Base-by-base conservation (phyloP, 805 yeast genomes). In the Blastobotrys attinorum region DNA sequence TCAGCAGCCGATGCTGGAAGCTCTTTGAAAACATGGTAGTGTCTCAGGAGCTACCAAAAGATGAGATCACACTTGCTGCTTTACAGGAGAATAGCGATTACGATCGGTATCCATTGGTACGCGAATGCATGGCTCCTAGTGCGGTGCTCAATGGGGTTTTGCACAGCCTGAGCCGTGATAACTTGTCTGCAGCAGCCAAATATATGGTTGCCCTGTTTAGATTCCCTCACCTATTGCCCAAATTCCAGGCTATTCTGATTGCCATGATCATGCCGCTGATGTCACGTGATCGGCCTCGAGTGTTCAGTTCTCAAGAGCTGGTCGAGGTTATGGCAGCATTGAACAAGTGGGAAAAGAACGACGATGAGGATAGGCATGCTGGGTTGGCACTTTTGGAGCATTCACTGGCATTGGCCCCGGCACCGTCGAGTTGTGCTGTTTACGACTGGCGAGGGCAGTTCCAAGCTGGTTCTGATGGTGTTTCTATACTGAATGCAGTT, bases 61-160 rank as follows among this genome's bases (percentile, higher is more conserved):
- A 46, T 20, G 18, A 18, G n/a, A 32, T 50, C 3, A 43, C 48
- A 1, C 36, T 31, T 13, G 42, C 39, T 13, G 45, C 43, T 15
- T 40, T 47, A 3, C 15, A 15, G 3, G 40, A 37, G 6, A 37
- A 27, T 23, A 22, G 15, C 15, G 40, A 37, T 4, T 32, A 20
- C 16, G 38, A 32, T 10, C 43, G 51, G 22, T 42, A 53, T 3
- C 34, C 47, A 2, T 34, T 39, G 17, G 48, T 61, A 2, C 48
- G 58, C 16, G 62, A 61, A 34, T 54, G 56, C 39, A 38, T 62
- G 4, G 57, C 63, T 4, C 65, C 66, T 3, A 52, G 53, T 35
- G 65, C 65, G 11, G 55, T 61, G 6, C 46, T 61, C 27, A 43
- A 44, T 11, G 39, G 51, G 23, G 51, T 48, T 27, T 39, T 51